Evolutionary conservation across 2,329 filamentous ascomycete species (phyloP), one percentile per base, ranked within the genome.

Genomic region (Clonostachys byssicola): DNA sequence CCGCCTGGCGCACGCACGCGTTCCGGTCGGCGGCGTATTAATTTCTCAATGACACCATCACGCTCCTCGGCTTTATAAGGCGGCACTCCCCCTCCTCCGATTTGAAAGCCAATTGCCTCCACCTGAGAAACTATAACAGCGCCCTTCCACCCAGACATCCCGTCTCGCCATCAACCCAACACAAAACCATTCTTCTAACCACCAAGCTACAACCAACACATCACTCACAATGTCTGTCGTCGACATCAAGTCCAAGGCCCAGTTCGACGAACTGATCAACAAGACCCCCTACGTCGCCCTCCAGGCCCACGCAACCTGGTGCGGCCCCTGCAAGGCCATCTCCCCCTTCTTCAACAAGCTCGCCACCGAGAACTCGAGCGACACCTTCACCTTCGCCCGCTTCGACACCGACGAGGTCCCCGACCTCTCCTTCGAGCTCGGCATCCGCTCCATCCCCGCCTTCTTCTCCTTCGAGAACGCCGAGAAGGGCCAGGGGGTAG

Each of bases 301-400:
- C 52, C 78, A 83, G 60, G 81, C 82, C 65, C 75, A 70, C 64
- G 79, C 80, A 49, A 67, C 74, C 57, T 83, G 80, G 80, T 83
- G 80, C 64, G 72, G 71, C 38, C 80, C 80, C 30, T 83, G 80
- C 76, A 80, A 78, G 64, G 66, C 68, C 55, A 82, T 83, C 58
- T 74, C 77, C 18, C 80, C 80, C 51, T 56, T 76, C 49, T 83
- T 74, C 70, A 58, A 56, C 49, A 66, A 72, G 57, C 70, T 80
- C 45, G 73, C 78, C 42, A 60, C 60, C 43, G 54, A 80, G 44
- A 54, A 55, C 34, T 54, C 58, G 52, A 52, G 60, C 47, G 52
- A 66, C 20, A 62, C 66, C 40, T 70, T 76, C 43, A 70, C 71
- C 52, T 83, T 83, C 52, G 77, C 75, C 58, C 79, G 80, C 63